phyloP scores from a whole-genome alignment of 208 protist species.

The Trypanosomatidae sp. region DNA sequence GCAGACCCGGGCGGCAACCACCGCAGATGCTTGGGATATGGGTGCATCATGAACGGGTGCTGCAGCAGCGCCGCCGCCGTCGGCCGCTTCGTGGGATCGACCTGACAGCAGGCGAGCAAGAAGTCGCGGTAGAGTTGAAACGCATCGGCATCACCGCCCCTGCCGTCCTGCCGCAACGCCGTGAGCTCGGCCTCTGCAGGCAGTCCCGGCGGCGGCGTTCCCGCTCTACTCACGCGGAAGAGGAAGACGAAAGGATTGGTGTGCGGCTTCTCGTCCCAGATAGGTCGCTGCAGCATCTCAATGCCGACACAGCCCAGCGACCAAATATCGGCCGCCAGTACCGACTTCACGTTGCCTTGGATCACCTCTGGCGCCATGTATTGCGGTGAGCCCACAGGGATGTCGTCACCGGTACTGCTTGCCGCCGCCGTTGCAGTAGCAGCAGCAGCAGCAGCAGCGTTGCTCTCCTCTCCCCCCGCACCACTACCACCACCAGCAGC shows the following conservation, averaged over 20 bases:
- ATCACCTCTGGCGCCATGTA: slow-evolving; percentile 88
- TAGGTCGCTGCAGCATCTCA: slow-evolving; percentile 68
- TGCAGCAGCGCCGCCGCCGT: slow-evolving; percentile 41
- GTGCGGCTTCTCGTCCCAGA: slow-evolving; percentile 36
- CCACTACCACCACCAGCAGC: too few relatives aligned
- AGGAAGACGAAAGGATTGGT: slow-evolving; percentile 51
- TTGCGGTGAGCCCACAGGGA: slow-evolving; percentile 58
- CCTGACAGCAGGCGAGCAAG: slow-evolving; percentile 39
- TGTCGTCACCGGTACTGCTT: too few relatives aligned
- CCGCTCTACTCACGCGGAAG: slow-evolving; percentile 45
- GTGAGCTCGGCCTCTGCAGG: slow-evolving; percentile 48
- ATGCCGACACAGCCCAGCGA: slow-evolving; percentile 78
- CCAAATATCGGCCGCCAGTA: slow-evolving; percentile 66
- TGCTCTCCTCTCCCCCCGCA: too few relatives aligned
- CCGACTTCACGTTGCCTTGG: slow-evolving; percentile 25
- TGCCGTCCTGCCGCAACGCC: slow-evolving; percentile 18
- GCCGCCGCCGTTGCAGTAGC: too few relatives aligned
- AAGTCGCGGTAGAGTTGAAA: slow-evolving; percentile 60
- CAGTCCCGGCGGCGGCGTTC: slow-evolving; percentile 46
- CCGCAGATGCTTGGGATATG: slow-evolving; percentile 45
- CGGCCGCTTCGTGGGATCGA: slow-evolving; percentile 52
- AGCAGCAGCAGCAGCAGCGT: too few relatives aligned
- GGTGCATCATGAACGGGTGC: slow-evolving; percentile 50
- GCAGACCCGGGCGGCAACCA: slow-evolving; percentile 55
- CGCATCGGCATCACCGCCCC: slow-evolving; percentile 26